Evolutionary conservation across 495 filamentous ascomycete species (phyloP), one percentile per base, ranked within the genome.

Genomic region (Trichodelitschia bisporula): DNA sequence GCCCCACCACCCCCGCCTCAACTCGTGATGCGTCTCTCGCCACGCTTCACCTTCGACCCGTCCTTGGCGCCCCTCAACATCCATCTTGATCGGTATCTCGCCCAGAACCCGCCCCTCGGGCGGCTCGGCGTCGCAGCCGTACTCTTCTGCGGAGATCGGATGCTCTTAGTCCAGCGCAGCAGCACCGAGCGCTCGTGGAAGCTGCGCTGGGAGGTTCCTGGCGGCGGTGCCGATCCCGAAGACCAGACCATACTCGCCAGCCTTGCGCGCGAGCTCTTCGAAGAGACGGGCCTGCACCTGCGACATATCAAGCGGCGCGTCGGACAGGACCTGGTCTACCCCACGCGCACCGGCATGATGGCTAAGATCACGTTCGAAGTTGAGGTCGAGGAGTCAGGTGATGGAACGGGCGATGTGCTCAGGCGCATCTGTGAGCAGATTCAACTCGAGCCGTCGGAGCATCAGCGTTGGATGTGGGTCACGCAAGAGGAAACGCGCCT

Each of bases 121-220:
- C 18, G 18, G 0, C 29, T 45, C 1, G 34, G 18, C 5, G 31
- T 28, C 4, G 36, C 36, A 9, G 33, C 30, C 11, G 29, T 42
- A 4, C 39, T 36, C 41, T 59, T 61, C 24, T 5, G 38, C 30
- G 3, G 26, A 2, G 34, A 40, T 15, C 45, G 50, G 20, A 29
- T 65, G 27, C 53, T 72, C 15, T 51, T 72, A 18, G 47, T 71
- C 9, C 63, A 62, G 30, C 62, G 64, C 21, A 42, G 57, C 13
- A 46, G 57, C 0, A 20, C 36, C 21, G 54, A 61, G 40, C 51
- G 53, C 1, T 62, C 54, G 40, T 54, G 56, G 0, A 45, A 52
- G 10, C 42, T 32, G n/a, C 40, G 42, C 36, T 69, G 68, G 69
- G 68, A 74, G 36, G 44, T 61, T 1, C 67, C 67, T 1, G 65